Percentiles rank a stretch among this genome's conserved stretches.
Evolutionary conservation across 2,329 filamentous ascomycete genomes (phyloP).

Genomic region (Aspergillus sojae): DNA sequence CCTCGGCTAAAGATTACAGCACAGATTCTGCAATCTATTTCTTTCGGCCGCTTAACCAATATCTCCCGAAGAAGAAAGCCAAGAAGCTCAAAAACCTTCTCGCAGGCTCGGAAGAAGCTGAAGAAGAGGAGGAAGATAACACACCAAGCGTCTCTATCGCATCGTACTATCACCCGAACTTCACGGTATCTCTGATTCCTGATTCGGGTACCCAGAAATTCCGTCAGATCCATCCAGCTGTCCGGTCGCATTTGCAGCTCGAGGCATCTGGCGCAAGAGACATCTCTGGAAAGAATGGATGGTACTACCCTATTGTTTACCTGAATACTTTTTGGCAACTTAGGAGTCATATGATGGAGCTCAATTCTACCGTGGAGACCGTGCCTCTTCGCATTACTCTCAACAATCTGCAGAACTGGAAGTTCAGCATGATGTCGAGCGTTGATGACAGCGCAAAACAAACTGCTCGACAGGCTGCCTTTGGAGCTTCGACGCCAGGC

Average conservation of each 20-base stretch:
- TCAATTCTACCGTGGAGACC: constrained; percentile 85
- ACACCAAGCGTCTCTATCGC: constrained; percentile 69
- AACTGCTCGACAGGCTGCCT: constrained; percentile 75
- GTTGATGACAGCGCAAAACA: constrained; percentile 88
- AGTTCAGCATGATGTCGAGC: constrained; percentile 81
- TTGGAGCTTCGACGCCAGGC: constrained; percentile 69
- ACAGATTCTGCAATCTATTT: constrained; percentile 79
- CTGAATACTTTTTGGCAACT: constrained; percentile 98
- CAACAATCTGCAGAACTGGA: constrained; percentile 81
- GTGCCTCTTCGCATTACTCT: constrained; percentile 83
- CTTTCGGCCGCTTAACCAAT: constrained; percentile 81
- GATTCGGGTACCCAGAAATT: constrained; percentile 73
- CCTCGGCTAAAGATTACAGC: constrained; percentile 71
- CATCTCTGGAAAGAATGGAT: constrained; percentile 80
- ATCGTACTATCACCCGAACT: constrained; percentile 94
- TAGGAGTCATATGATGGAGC: constrained; percentile 81
- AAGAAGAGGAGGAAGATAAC: constrained; percentile 55
- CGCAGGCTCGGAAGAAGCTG: constrained; percentile 53
- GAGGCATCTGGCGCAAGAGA: constrained; percentile 83
- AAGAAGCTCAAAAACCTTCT: constrained; percentile 86
- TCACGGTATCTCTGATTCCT: constrained; percentile 84
- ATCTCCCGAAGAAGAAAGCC: constrained; percentile 87
- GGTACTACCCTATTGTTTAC: constrained; percentile 91
- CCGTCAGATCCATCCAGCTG: constrained; percentile 68
- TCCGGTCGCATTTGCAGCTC: constrained; percentile 75